A percentile compares a stretch with the other conserved stretches of the same genome.
Conservation (phyloP, 2,329 filamentous ascomycete species). For the Claviceps sp. region DNA sequence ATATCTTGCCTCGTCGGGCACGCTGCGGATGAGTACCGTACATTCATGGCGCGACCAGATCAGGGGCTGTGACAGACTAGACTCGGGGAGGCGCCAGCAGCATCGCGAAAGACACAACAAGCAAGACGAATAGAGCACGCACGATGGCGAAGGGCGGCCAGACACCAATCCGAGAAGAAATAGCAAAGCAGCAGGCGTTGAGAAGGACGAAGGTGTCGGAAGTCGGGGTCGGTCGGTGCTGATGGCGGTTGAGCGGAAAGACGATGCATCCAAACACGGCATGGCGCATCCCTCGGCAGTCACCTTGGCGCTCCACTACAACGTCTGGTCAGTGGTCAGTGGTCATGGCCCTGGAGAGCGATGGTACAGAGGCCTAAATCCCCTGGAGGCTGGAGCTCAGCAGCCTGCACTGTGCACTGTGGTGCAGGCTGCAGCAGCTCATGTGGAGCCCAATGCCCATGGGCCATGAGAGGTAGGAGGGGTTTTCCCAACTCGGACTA, state of each 20-base stretch:
- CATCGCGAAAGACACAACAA: slow-evolving; percentile 8
- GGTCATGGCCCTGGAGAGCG: too few species aligned
- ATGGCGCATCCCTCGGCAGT: too few species aligned
- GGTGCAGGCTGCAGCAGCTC: neutral
- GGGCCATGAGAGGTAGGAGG: neutral
- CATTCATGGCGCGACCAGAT: slow-evolving; percentile 23
- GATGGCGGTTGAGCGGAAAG: neutral
- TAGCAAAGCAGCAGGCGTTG: neutral
- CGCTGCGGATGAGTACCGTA: slow-evolving; percentile 12
- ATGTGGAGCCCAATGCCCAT: neutral
- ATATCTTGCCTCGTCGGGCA: neutral
- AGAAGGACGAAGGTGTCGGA: neutral
- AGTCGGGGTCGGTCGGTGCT: neutral
- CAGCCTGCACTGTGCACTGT: too few species aligned
- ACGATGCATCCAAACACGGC: neutral
- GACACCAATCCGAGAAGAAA: neutral
- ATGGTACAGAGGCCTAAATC: too few species aligned
- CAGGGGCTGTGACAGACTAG: slow-evolving; percentile 12
- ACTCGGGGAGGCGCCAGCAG: slow-evolving; percentile 11
- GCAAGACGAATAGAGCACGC: neutral
- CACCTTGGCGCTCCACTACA: too few species aligned
- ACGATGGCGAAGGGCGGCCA: neutral
- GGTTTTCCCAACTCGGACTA: neutral
- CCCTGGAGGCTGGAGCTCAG: too few species aligned
- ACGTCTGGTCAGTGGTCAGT: too few species aligned